phyloP scores from a whole-genome alignment of 2,329 filamentous ascomycete genomes.

The Colletotrichum noveboracense region DNA sequence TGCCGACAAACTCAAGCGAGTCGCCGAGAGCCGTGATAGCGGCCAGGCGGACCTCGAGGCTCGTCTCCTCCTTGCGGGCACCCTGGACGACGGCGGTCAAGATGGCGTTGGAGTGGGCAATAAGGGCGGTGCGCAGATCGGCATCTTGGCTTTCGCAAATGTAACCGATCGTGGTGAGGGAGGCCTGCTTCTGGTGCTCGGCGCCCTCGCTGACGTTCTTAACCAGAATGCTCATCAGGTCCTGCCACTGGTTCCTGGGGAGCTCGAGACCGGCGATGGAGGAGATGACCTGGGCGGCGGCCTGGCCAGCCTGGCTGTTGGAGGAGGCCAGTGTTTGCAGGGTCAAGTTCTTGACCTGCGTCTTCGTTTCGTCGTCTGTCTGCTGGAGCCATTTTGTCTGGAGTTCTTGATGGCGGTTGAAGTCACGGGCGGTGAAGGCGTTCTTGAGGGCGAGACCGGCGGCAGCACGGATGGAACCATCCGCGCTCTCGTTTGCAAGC shows the following conservation, averaged over 20 bases:
- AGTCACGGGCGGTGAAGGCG: conserved; percentile 94
- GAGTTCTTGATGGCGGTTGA: conserved; percentile 83
- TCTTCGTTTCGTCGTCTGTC: conserved; percentile 82
- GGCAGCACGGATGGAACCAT: conserved; percentile 86
- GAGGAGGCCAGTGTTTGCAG: conserved; percentile 83
- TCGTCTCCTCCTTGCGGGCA: conserved; percentile 94
- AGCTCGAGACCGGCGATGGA: conserved; percentile 95
- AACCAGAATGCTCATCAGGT: conserved; percentile 87
- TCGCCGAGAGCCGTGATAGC: conserved; percentile 95
- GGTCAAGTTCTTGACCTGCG: conserved; percentile 86
- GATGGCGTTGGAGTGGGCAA: conserved; percentile 94
- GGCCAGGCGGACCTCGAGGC: conserved; percentile 86
- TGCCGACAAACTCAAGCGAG: conserved; percentile 95
- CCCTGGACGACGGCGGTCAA: conserved; percentile 97
- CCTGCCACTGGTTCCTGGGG: conserved; percentile 89
- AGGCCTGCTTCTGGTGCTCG: conserved; percentile 91
- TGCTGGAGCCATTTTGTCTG: conserved; percentile 92
- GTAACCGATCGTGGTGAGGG: conserved; percentile 95
- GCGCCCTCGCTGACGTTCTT: conserved; percentile 89
- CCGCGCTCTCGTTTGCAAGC: conserved; percentile 87
- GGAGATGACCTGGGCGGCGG: conserved; percentile 93
- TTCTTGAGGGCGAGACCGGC: conserved; percentile 98
- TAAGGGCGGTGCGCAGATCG: conserved; percentile 81
- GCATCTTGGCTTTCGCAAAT: conserved; percentile 95
- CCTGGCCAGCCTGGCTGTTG: conserved; percentile 83